These are phyloP conservation scores for Globisporangium yorkense DNA, from an alignment of 352 stramenopile genomes.

Conservation along the genomic window DNA sequence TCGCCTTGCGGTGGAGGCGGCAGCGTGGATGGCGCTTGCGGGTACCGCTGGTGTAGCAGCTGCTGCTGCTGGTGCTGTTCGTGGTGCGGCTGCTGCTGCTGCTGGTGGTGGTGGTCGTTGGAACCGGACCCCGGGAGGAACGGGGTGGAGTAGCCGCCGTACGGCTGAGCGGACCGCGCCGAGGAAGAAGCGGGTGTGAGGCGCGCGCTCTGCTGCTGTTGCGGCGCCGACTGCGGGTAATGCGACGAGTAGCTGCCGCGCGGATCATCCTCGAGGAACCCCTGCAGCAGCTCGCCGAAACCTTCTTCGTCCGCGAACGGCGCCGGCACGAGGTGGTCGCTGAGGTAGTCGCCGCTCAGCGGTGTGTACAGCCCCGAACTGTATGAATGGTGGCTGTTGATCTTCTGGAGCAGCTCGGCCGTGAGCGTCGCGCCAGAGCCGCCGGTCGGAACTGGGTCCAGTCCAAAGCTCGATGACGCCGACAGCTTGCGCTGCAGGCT, in stretches of 20 bases:
- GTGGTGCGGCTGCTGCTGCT: slow-evolving; percentile 21
- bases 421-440: slow-evolving; percentile 2
- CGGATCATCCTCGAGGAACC: slow-evolving; percentile 66
- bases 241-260: slow-evolving; percentile 4
- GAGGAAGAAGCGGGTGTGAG: background rate
- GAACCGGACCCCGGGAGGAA: background rate
- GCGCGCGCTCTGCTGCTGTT: slow-evolving; percentile 4
- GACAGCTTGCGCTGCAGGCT: slow-evolving; percentile 4
- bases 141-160: slow-evolving; percentile 3
- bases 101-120: slow-evolving; percentile 4
- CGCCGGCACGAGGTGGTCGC: slow-evolving; percentile 45
- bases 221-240: slow-evolving; percentile 18
- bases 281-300: slow-evolving; percentile 64
- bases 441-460: slow-evolving; percentile 8
- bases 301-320: slow-evolving; percentile 58
- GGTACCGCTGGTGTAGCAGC: slow-evolving; percentile 12
- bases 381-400: slow-evolving; percentile 18
- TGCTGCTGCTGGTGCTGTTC: background rate
- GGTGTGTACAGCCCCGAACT: slow-evolving; percentile 20
- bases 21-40: slow-evolving; percentile 13
- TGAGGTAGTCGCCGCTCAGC: slow-evolving; percentile 19
- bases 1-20: slow-evolving; percentile 13
- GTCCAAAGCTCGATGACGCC: slow-evolving; percentile 7
- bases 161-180: slow-evolving; percentile 2
- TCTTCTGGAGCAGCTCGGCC: slow-evolving; percentile 15